phyloP scores from a whole-genome alignment of 305 asterid genomes.

The Fraxinus angustifolia region DNA sequence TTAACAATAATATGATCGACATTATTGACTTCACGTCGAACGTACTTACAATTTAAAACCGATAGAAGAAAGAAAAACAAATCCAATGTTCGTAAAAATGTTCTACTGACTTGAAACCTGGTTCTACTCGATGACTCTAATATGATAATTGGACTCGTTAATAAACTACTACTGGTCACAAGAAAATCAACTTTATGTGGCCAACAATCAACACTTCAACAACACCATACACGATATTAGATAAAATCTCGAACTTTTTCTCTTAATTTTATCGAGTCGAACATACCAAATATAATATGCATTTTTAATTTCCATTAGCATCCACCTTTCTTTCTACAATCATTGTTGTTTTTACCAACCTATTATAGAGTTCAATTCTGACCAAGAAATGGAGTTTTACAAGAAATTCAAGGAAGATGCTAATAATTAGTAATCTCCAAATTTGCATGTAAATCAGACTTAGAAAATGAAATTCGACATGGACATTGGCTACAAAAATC shows the following conservation, averaged over 20 bases:
- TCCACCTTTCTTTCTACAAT: background rate
- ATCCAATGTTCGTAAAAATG: background rate
- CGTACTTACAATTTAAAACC: background rate
- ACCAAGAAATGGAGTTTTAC: background rate
- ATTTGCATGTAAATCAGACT: background rate
- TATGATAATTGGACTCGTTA: background rate
- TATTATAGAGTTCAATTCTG: background rate
- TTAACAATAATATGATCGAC: background rate
- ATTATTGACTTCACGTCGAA: background rate
- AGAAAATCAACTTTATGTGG: background rate
- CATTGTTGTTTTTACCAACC: background rate
- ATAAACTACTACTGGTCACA: background rate
- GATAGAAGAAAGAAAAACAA: background rate
- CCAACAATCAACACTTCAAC: background rate
- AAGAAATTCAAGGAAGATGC: background rate
- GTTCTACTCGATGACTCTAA: background rate
- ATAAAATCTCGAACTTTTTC: background rate
- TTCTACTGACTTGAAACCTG: background rate
- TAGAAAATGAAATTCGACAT: background rate
- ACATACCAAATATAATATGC: background rate
- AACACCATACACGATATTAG: background rate
- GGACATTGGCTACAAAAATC: background rate
- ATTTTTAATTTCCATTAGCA: background rate
- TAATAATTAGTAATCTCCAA: background rate
- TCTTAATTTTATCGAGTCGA: background rate